phyloP scores from a whole-genome alignment of 1,139 yeast genomes.

The Hemisphaericaspora xylofermentans region DNA sequence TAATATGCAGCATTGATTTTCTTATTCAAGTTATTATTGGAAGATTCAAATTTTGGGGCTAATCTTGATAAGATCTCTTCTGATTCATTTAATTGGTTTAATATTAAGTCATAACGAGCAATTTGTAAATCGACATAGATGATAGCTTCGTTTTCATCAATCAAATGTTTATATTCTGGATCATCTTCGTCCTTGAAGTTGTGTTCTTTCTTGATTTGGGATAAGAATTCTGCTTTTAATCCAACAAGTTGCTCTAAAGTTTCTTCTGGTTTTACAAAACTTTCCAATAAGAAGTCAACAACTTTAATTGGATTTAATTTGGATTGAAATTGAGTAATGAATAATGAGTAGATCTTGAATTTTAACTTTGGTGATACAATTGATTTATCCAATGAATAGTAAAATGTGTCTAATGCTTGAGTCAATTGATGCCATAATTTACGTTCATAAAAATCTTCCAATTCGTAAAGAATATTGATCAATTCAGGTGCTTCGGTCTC shows the following conservation, averaged over 20 bases:
- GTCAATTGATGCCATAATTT: constrained; percentile 82
- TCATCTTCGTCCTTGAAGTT: constrained; percentile 31
- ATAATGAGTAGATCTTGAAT: constrained; percentile 67
- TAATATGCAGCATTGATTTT: constrained; percentile 82
- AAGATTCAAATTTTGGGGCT: constrained; percentile 53
- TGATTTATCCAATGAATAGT: constrained; percentile 33
- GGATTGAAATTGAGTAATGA: constrained; percentile 63
- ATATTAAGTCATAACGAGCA: constrained; percentile 65
- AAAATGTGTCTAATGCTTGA: constrained; percentile 60
- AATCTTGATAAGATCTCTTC: constrained; percentile 66
- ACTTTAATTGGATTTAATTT: constrained; percentile 78
- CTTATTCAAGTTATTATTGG: constrained; percentile 57
- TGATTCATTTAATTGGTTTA: constrained; percentile 62
- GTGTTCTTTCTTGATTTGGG: constrained; percentile 26
- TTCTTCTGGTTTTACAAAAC: constrained; percentile 43
- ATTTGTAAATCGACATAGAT: constrained; percentile 74
- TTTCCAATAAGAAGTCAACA: constrained; percentile 67
- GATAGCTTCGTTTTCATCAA: constrained; percentile 41
- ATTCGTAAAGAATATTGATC: constrained; percentile 63
- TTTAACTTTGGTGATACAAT: constrained; percentile 54
- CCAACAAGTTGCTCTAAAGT: constrained; percentile 56
- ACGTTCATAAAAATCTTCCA: constrained; percentile 86
- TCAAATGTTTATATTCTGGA: constrained; percentile 36
- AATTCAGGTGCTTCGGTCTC: constrained; percentile 65
- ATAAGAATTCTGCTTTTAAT: constrained; percentile 50